Evolutionary conservation across 371 early-diverging fungal genomes (phyloP).

Genomic region (Apophysomyces variabilis): DNA sequence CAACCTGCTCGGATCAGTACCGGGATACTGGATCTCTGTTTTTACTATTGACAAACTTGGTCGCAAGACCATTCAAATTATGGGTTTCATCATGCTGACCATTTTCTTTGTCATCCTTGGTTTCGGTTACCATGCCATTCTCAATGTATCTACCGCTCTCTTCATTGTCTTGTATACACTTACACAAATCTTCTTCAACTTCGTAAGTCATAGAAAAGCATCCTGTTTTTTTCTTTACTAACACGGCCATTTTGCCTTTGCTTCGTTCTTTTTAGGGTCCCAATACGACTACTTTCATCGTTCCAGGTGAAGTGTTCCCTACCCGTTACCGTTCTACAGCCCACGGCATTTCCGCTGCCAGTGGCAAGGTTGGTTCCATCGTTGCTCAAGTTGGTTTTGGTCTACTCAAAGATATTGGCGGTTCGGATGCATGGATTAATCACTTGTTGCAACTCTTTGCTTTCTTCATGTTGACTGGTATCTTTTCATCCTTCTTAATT

Average conservation of each 20-base stretch:
- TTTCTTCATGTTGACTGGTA: constrained; percentile 77
- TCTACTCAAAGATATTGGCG: constrained; percentile 74
- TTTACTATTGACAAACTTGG: constrained; percentile 77
- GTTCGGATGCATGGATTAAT: constrained; percentile 63
- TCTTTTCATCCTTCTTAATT: constrained; percentile 59
- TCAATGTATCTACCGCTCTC: constrained; percentile 51
- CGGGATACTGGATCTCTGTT: constrained; percentile 72
- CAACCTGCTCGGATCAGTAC: constrained; percentile 70
- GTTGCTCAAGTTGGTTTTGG: constrained; percentile 77
- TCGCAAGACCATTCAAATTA: constrained; percentile 77
- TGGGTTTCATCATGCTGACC: constrained; percentile 58
- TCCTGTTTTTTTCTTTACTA: neutral
- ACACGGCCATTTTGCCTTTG: neutral
- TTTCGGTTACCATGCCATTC: constrained; percentile 44
- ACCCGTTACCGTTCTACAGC: constrained; percentile 85
- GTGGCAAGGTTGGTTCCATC: constrained; percentile 88
- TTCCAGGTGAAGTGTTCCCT: constrained; percentile 89
- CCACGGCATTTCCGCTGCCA: constrained; percentile 90
- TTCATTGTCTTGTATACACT: constrained; percentile 52
- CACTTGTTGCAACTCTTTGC: constrained; percentile 77
- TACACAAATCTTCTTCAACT: constrained; percentile 90
- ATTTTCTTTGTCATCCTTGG: constrained; percentile 42
- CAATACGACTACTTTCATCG: constrained; percentile 80
- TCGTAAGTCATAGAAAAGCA: constrained; percentile 37
- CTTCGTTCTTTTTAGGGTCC: constrained; percentile 44